A percentile compares a stretch with the other conserved stretches of the same genome.
Evolutionary conservation across 805 yeast species (phyloP).

Genomic region (Citeromyces matritensis): DNA sequence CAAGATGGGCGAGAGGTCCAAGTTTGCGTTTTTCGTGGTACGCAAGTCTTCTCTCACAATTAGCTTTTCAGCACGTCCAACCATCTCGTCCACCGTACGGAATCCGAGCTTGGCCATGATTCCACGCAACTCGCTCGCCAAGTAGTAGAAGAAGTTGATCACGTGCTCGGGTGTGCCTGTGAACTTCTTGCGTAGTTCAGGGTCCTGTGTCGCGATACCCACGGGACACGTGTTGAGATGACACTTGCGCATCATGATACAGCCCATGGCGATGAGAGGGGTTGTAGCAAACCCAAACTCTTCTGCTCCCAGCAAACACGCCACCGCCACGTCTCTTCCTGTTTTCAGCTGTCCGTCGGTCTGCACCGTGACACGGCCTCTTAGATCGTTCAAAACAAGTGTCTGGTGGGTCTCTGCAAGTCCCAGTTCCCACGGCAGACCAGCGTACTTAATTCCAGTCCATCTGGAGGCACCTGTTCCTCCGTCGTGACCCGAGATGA

Average conservation of each 20-base stretch:
- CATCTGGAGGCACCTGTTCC: slow-evolving; percentile 99
- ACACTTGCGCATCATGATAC: slow-evolving; percentile 92
- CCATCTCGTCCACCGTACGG: slow-evolving; percentile 95
- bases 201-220: slow-evolving; percentile 98
- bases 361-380: slow-evolving; percentile 92
- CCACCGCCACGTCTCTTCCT: slow-evolving; percentile 94
- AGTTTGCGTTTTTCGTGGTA: slow-evolving; percentile 79
- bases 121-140: slow-evolving; percentile 81
- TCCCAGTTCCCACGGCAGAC: slow-evolving; percentile 98
- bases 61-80: slow-evolving; percentile 90
- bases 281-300: slow-evolving; percentile 98
- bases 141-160: slow-evolving; percentile 90
- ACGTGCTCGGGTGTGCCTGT: slow-evolving; percentile 97
- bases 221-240: slow-evolving; percentile 94
- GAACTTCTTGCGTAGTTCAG: slow-evolving; percentile 81
- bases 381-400: slow-evolving; percentile 81
- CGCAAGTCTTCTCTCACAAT: slow-evolving; percentile 73
- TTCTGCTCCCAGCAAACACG: slow-evolving; percentile 93
- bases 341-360: slow-evolving; percentile 98
- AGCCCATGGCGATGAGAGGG: slow-evolving; percentile 94
- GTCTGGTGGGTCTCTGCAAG: slow-evolving; percentile 98
- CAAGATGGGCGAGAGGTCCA: slow-evolving; percentile 83
- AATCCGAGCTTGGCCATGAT: slow-evolving; percentile 93
- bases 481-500: slow-evolving; percentile 97
- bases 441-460: slow-evolving; percentile 95